phyloP scores from a whole-genome alignment of 1,284 basidiomycete species.

The Schizophyllum commune region DNA sequence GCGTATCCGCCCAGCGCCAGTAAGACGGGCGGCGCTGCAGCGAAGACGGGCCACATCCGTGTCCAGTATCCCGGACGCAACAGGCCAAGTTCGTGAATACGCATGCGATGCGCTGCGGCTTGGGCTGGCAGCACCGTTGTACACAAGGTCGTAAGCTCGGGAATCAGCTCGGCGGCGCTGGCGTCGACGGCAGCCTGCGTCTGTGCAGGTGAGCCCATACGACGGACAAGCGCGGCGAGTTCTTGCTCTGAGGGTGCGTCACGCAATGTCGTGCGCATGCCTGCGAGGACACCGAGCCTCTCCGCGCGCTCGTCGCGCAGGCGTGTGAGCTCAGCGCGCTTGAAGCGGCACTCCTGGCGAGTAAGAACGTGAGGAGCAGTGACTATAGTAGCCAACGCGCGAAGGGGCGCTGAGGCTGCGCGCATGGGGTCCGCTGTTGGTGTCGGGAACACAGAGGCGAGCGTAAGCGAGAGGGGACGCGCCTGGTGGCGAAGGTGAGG shows the following conservation, averaged over 20 bases:
- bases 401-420: slow-evolving; percentile 7
- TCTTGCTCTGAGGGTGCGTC: slow-evolving; percentile 15
- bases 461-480: slow-evolving; percentile 43
- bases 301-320: slow-evolving; percentile 60
- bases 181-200: slow-evolving; percentile 3
- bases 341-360: slow-evolving; percentile 55
- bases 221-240: slow-evolving; percentile 3
- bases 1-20: slow-evolving; percentile 38
- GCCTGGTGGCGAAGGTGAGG: slow-evolving; percentile 36
- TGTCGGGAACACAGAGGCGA: slow-evolving; percentile 48
- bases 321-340: slow-evolving; percentile 47
- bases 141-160: slow-evolving; percentile 4
- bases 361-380: slow-evolving; percentile 41
- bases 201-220: neutral
- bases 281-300: slow-evolving; percentile 49
- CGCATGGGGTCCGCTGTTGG: slow-evolving; percentile 22
- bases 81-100: slow-evolving; percentile 29
- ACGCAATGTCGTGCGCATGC: slow-evolving; percentile 38
- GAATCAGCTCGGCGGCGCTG: neutral
- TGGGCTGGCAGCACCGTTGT: slow-evolving; percentile 11
- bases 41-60: slow-evolving; percentile 64
- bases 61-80: slow-evolving; percentile 51
- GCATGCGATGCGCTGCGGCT: slow-evolving; percentile 3
- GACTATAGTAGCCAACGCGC: slow-evolving; percentile 8
- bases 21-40: slow-evolving; percentile 49